Percentiles rank a stretch among this genome's conserved stretches.
These are phyloP conservation scores for slime mould (Dictyostelium discoideum) DNA, from an alignment of 78 protist genomes.

Conservation along the genomic window dicty_2.7 NC_007088.5:4234001-4234500, in stretches of 20 bases:
- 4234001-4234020: background rate
- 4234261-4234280: too few relatives aligned
- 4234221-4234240: background rate
- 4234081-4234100: conserved; percentile 55
- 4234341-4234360: conserved; percentile 15
- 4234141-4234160: background rate
- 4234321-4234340: background rate
- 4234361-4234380: conserved; percentile 3
- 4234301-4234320: too few relatives aligned
- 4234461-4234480: conserved; percentile 15
- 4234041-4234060: conserved; percentile 35
- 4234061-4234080: conserved; percentile 41
- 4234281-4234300: background rate
- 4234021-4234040: conserved; percentile 23
- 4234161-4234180: background rate
- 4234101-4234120: background rate
- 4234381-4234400: background rate
- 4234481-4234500: conserved; percentile 15
- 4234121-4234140: too few relatives aligned
- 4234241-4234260: background rate
- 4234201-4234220: background rate
- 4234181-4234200: background rate
- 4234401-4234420: conserved; percentile 18
- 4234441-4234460: conserved; percentile 19
- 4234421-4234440: background rate